phyloP scores from a whole-genome alignment of 148 eudicot species.

The Arbutus unedo region DNA sequence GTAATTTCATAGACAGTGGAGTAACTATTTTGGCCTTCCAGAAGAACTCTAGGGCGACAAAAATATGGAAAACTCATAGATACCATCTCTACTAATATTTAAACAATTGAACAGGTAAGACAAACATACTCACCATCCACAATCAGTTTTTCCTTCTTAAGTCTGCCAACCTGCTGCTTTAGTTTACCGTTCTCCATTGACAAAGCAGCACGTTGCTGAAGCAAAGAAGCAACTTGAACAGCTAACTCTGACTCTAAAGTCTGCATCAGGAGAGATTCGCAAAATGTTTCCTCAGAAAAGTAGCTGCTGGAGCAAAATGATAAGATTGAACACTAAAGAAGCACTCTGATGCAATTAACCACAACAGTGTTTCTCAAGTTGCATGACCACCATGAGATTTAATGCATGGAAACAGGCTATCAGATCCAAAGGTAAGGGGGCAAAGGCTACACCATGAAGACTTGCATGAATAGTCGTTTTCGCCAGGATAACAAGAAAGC shows the following conservation, averaged over 20 bases:
- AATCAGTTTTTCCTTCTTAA: constrained; percentile 43
- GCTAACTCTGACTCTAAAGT: constrained; percentile 56
- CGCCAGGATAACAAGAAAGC: not conserved
- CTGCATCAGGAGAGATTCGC: constrained; percentile 34
- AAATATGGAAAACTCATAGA: not conserved
- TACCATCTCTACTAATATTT: not conserved
- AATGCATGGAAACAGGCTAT: not conserved
- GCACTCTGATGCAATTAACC: not conserved
- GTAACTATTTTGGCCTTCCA: not conserved
- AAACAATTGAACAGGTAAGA: not conserved
- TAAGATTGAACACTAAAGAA: not conserved
- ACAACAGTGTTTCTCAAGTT: not conserved
- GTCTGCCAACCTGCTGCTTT: constrained; percentile 50
- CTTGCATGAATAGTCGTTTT: not conserved
- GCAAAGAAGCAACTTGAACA: constrained; percentile 39
- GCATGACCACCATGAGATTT: not conserved
- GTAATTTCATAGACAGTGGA: not conserved
- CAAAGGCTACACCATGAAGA: not conserved
- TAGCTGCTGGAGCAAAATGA: not conserved
- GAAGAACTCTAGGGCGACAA: not conserved
- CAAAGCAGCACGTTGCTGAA: constrained; percentile 51
- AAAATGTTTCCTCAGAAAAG: not conserved
- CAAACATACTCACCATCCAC: constrained; percentile 45
- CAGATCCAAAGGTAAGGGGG: not conserved
- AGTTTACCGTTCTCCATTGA: constrained; percentile 58